Evolutionary conservation across 192 early-diverging fungal species (phyloP).

Genomic region (Haplosporangium gracile): DNA sequence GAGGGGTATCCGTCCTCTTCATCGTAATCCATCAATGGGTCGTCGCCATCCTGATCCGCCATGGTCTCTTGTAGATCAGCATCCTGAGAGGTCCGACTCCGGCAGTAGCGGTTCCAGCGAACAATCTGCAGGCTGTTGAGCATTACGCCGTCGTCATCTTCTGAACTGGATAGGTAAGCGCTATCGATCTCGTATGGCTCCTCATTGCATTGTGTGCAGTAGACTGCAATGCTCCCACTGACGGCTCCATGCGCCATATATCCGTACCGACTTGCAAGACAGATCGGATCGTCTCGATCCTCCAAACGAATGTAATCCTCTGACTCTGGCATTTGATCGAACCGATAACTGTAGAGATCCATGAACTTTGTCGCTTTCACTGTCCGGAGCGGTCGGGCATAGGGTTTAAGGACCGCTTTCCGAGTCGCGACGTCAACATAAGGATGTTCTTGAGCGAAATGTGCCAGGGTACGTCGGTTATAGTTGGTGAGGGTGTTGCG

Average conservation of each 20-base stretch:
- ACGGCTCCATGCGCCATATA: slow-evolving; percentile 61
- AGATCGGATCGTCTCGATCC: slow-evolving; percentile 55
- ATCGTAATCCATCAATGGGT: slow-evolving; percentile 10
- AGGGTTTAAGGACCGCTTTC: slow-evolving; percentile 1
- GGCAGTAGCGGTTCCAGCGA: slow-evolving; percentile 35
- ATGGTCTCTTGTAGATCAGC: background rate
- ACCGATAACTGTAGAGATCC: slow-evolving; percentile 2
- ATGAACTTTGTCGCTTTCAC: slow-evolving; percentile 41
- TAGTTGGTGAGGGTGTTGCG: slow-evolving; percentile 1
- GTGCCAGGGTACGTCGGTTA: background rate
- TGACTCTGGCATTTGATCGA: slow-evolving; percentile 10
- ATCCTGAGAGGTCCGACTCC: background rate
- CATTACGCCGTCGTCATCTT: background rate
- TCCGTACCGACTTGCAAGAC: slow-evolving; percentile 60
- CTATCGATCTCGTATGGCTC: slow-evolving; percentile 20
- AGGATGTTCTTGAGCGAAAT: background rate
- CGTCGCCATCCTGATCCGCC: slow-evolving; percentile 1
- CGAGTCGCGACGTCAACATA: background rate
- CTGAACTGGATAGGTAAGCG: background rate
- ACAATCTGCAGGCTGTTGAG: slow-evolving; percentile 46
- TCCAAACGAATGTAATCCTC: slow-evolving; percentile 17
- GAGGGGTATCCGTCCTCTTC: slow-evolving; percentile 34
- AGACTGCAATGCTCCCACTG: slow-evolving; percentile 56
- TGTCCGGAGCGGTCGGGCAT: slow-evolving; percentile 16
- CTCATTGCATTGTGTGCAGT: slow-evolving; percentile 44